Base-by-base conservation (phyloP, 495 filamentous ascomycete genomes). In the Penicillium robsamsonii region DNA sequence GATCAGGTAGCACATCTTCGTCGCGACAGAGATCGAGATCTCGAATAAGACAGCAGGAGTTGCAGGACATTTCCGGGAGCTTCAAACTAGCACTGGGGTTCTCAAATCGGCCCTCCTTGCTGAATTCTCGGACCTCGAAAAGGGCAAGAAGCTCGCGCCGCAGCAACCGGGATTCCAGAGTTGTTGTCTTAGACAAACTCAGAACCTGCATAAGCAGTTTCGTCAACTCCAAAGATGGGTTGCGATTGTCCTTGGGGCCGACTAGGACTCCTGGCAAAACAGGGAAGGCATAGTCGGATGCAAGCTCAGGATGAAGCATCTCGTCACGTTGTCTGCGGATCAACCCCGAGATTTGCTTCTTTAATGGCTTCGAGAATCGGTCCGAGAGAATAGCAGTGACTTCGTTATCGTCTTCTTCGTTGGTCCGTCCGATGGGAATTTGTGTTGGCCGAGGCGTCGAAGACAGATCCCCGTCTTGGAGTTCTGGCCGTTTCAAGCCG, bases 21-120 rank as follows among this genome's bases (percentile, higher is more conserved):
- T 97, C 92, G n/a, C 94, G 87, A 68, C 94, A 98, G 15, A 98
- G 80, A 64, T 98, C 95, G 40, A 97, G 79, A 66, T 97, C 92
- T 18, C 91, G 86, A 15, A 88, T 81, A 73, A 92, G 79, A 55
- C 91, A 94, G 72, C 95, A 97, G 60, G 87, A 86, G 43, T 87
- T 84, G 71, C 95, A 97, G 53, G 89, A 86, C 43, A 96, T 75
- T 66, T 92, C 88, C 3, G 81, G 66, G 12, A 98, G 73, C 54
- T 81, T 84, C 13, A 96, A 75, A 37, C 79, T 86, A 46, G 85
- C 84, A 57, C 86, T 89, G 0, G 94, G 94, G 66, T 98, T 97
- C 55, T 82, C 79, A 73, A 96, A 98, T 8, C 82, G 79, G 40
- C 87, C 94, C 47, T 94, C 90, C 59, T 85, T 82, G 76, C 84